Percentiles rank a stretch among this genome's conserved stretches.
phyloP scores from a whole-genome alignment of 2,329 filamentous ascomycete genomes.

The Pseudogymnoascus sp. region DNA sequence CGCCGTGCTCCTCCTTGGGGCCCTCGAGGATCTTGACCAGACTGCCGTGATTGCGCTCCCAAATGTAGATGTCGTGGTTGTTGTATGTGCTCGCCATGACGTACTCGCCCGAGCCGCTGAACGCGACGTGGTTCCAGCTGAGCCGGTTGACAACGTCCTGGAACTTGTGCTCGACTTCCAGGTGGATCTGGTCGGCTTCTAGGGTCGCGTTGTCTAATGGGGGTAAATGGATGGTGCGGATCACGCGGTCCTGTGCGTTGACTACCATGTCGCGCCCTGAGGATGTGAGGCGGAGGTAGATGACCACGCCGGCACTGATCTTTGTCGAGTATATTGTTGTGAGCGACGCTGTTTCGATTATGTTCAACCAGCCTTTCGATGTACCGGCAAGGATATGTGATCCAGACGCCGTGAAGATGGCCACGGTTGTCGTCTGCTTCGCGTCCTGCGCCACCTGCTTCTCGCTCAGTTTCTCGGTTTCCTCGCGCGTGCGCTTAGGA shows the following conservation, averaged over 20 bases:
- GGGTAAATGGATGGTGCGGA: conserved; percentile 83
- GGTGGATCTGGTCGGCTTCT: conserved; percentile 74
- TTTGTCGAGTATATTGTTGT: conserved; percentile 85
- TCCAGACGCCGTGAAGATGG: conserved; percentile 76
- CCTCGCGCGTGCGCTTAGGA: conserved; percentile 63
- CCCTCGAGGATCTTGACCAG: conserved; percentile 95
- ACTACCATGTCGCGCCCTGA: conserved; percentile 83
- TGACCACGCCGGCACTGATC: conserved; percentile 78
- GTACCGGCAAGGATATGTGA: conserved; percentile 88
- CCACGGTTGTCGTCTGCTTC: conserved; percentile 89
- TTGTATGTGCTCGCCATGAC: conserved; percentile 95
- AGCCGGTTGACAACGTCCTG: conserved; percentile 93
- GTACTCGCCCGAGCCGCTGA: conserved; percentile 89
- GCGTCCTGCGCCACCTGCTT: conserved; percentile 87
- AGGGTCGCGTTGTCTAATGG: conserved; percentile 61
- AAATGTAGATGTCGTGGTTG: conserved; percentile 97
- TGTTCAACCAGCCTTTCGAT: conserved; percentile 91
- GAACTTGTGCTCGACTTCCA: conserved; percentile 95
- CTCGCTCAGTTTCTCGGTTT: conserved; percentile 61
- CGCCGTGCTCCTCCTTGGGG: conserved; percentile 89
- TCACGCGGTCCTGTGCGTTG: conserved; percentile 90
- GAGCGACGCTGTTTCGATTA: conserved; percentile 74
- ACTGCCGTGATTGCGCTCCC: conserved; percentile 89
- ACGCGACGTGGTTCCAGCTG: conserved; percentile 95
- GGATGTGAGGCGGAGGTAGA: conserved; percentile 72